phyloP scores from a whole-genome alignment of 306 rosid genomes.

The Alnus rubra region DNA sequence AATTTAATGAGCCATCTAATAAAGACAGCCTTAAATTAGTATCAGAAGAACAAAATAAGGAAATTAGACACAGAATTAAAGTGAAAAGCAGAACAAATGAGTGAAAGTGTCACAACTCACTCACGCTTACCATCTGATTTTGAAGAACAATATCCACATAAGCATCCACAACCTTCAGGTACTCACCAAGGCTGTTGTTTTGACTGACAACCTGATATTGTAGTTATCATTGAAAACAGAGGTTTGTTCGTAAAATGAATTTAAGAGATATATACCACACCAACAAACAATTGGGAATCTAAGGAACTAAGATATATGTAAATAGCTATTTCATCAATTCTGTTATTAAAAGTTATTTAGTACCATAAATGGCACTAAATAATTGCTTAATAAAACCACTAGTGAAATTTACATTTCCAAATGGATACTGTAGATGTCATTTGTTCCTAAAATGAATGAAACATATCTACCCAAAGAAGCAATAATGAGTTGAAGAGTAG shows the following conservation, averaged over 20 bases:
- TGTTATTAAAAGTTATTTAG: background rate
- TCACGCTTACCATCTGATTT: constrained; percentile 66
- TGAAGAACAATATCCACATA: constrained; percentile 81
- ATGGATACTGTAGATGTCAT: background rate
- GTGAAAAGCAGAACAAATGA: constrained; percentile 9
- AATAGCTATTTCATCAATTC: background rate
- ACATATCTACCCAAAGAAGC: background rate
- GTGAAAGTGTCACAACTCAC: constrained; percentile 20
- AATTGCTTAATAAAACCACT: background rate
- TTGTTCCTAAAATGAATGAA: background rate
- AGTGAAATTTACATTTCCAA: background rate
- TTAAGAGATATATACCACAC: constrained; percentile 2
- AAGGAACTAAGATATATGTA: background rate
- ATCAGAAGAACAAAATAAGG: constrained; percentile 12
- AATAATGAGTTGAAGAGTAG: background rate
- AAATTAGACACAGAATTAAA: constrained; percentile 11
- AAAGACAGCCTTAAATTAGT: constrained; percentile 15
- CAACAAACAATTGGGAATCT: constrained; percentile 1
- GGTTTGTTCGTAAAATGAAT: constrained; percentile 9
- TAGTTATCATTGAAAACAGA: constrained; percentile 16
- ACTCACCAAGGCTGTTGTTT: constrained; percentile 67
- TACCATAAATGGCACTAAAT: background rate
- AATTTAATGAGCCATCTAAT: constrained; percentile 19
- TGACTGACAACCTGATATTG: constrained; percentile 59
- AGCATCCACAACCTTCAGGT: constrained; percentile 90